Evolutionary conservation across 345 rosid species (phyloP).

Genomic region (Arabis alpina): DNA sequence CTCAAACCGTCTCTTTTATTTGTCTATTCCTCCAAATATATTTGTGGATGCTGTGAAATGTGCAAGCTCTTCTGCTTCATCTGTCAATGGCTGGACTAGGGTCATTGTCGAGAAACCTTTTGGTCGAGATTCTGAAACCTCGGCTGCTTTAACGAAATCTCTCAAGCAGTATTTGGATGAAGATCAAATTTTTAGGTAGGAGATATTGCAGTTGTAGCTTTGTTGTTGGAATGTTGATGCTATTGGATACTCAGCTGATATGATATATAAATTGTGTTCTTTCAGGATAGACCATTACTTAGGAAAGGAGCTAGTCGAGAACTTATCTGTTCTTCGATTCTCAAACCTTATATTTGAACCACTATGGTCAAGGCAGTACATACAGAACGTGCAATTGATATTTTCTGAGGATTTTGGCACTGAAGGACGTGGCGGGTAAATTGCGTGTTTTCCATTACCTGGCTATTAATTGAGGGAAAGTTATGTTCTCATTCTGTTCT

Average conservation of each 20-base stretch:
- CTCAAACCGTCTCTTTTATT: slow-evolving; percentile 90
- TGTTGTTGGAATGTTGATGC: slow-evolving; percentile 5
- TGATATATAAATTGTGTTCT: slow-evolving; percentile 20
- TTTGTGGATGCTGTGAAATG: slow-evolving; percentile 92
- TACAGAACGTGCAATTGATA: slow-evolving; percentile 85
- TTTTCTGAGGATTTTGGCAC: slow-evolving; percentile 99
- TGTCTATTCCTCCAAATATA: slow-evolving; percentile 95
- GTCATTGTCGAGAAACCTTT: slow-evolving; percentile 99
- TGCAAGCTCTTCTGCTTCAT: slow-evolving; percentile 87
- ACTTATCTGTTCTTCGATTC: slow-evolving; percentile 95
- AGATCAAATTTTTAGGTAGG: slow-evolving; percentile 94
- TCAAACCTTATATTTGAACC: slow-evolving; percentile 98
- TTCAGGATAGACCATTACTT: slow-evolving; percentile 97
- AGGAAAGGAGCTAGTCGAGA: slow-evolving; percentile 98
- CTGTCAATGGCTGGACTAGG: slow-evolving; percentile 94
- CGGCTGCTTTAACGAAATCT: slow-evolving; percentile 87
- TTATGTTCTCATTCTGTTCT: neutral
- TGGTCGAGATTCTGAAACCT: slow-evolving; percentile 96
- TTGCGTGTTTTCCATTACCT: slow-evolving; percentile 23
- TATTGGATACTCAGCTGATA: slow-evolving; percentile 2
- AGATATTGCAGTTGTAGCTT: slow-evolving; percentile 23
- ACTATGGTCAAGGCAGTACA: slow-evolving; percentile 95
- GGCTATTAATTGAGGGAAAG: neutral
- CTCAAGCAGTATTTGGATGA: slow-evolving; percentile 83
- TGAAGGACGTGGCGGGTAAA: slow-evolving; percentile 99